A percentile compares a stretch with the other conserved stretches of the same genome.
phyloP scores from a whole-genome alignment of 176 grass and related monocot species.

The Rhynchospora breviuscula region DNA sequence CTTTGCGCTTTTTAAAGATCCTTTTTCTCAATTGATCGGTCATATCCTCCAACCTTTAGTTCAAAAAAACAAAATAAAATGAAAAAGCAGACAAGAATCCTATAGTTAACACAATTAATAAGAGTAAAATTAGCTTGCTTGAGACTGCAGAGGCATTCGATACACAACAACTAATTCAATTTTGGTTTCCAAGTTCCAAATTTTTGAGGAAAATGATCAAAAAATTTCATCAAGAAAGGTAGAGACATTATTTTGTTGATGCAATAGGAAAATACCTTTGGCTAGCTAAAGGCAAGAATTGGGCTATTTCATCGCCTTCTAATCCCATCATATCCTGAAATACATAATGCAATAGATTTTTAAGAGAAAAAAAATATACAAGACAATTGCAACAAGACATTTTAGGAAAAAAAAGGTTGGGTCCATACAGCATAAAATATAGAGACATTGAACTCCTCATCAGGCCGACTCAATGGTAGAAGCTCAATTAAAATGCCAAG shows the following conservation, averaged over 20 bases:
- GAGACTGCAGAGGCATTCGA: neutral
- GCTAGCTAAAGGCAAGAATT: constrained; percentile 74
- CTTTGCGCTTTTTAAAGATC: constrained; percentile 83
- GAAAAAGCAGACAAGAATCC: neutral
- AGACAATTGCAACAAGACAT: neutral
- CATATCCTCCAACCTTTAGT: constrained; percentile 73
- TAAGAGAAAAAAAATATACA: neutral
- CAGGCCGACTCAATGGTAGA: constrained; percentile 56
- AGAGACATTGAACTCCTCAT: constrained; percentile 78
- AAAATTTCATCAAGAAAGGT: neutral
- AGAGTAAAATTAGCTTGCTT: neutral
- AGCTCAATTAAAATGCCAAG: constrained; percentile 90
- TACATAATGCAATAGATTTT: constrained; percentile 20
- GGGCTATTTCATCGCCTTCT: constrained; percentile 52
- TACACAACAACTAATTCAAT: constrained; percentile 4
- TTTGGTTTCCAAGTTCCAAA: neutral
- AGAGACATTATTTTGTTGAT: neutral
- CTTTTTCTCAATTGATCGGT: constrained; percentile 80
- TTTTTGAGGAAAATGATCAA: neutral
- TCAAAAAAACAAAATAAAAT: constrained; percentile 9
- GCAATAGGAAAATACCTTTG: constrained; percentile 55
- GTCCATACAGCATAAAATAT: constrained; percentile 80
- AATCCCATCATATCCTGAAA: constrained; percentile 77
- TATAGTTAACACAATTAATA: neutral
- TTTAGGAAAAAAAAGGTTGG: neutral